These are phyloP conservation scores for Solanum piurae DNA, from an alignment of 257 asterid species.

Conservation along the genomic window DNA sequence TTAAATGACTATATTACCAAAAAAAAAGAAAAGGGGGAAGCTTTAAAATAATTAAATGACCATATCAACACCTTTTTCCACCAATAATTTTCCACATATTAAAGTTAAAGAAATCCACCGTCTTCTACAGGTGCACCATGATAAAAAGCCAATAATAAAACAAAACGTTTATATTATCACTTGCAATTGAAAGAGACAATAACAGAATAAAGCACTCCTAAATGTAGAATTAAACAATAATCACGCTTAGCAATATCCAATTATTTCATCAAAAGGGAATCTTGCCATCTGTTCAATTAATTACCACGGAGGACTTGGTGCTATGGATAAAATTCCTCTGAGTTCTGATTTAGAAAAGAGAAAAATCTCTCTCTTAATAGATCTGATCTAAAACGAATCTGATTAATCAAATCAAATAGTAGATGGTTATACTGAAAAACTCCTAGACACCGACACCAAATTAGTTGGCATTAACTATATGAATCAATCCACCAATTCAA, in stretches of 20 bases:
- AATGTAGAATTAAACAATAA: neutral
- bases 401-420: neutral
- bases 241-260: neutral
- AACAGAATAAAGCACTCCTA: neutral
- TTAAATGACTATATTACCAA: neutral
- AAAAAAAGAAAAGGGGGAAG: neutral
- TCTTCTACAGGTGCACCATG: neutral
- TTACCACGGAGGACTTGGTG: neutral
- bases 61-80: neutral
- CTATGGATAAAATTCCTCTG: neutral
- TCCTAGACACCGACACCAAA: neutral
- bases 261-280: neutral
- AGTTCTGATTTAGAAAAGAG: neutral
- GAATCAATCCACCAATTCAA: neutral
- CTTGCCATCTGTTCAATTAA: neutral
- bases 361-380: neutral
- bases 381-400: neutral
- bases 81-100: neutral
- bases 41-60: neutral
- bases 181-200: neutral
- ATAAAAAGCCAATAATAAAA: neutral
- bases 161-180: neutral
- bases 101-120: neutral
- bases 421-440: neutral
- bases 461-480: neutral